Evolutionary conservation across 2,329 filamentous ascomycete species (phyloP), one percentile per base, ranked within the genome.

Genomic region (Pyrenophora graminea): DNA sequence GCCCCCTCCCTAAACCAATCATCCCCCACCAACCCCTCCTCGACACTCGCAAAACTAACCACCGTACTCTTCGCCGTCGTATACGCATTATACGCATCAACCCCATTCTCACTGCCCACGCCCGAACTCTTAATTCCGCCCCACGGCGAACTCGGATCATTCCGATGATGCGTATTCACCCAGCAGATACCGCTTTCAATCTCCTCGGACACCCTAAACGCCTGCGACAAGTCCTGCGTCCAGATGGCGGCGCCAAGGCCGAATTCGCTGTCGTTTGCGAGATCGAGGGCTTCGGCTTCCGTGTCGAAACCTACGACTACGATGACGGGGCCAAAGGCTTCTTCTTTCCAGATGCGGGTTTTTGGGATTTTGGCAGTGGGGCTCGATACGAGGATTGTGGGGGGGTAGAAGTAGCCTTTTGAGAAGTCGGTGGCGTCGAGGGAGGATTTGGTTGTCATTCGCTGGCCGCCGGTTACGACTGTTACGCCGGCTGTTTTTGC

Each of bases 101-200:
- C 60, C 0, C 87, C 87, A 62, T 90, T 90, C 75, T 91, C 88
- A 53, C 86, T 89, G 1, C 87, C 87, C 0, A 90, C 80, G 1
- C 87, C 87, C 1, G 81, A 79, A 31, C 76, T 76, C 59, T 85
- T 84, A 25, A 82, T 76, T 1, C 86, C 85, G 21, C 87, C 87
- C 86, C 87, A 87, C 0, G 87, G 85, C 51, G 85, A 86, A 59
- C 85, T 85, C 0, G 87, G 86, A 58, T 89, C 87, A 59, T 89
- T 90, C 30, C 86, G 79, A 66, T 90, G 86, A 69, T 90, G 86
- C 0, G 74, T 78, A 55, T 78, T 81, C 13, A 74, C 69, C 75
- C 65, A 79, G 25, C 76, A 72, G 25, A 81, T 80, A 1, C 77
- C 78, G 1, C 79, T 75, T 13, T 81, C 77, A 12, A 82, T 79